phyloP scores from a whole-genome alignment of 208 protist species.

The Tritrichomonas foetus region DNA sequence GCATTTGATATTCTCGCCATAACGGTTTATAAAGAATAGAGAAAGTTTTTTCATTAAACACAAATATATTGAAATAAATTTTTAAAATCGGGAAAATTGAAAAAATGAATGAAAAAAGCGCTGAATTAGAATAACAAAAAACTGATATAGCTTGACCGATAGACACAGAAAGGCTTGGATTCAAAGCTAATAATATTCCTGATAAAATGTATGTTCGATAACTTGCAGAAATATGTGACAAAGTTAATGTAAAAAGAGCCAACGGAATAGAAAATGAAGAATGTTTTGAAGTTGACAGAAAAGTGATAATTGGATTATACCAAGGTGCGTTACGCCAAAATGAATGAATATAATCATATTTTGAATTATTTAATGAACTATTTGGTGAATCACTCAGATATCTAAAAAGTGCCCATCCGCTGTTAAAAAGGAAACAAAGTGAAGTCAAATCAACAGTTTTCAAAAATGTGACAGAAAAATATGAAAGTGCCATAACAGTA shows the following conservation, averaged over 20 bases:
- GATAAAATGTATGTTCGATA: neutral
- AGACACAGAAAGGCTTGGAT: neutral
- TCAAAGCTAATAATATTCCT: neutral
- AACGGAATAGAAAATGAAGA: neutral
- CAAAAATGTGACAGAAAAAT: neutral
- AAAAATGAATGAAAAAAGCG: neutral
- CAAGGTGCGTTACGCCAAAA: neutral
- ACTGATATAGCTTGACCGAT: neutral
- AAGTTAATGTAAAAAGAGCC: neutral
- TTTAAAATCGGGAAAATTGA: neutral
- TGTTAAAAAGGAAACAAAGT: neutral
- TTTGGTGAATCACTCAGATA: neutral
- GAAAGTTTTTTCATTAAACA: no score
- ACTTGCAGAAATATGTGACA: neutral
- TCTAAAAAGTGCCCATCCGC: neutral
- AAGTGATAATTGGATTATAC: neutral
- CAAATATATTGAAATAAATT: no score
- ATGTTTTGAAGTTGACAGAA: neutral
- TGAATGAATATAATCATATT: neutral
- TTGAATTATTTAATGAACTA: neutral
- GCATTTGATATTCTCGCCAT: slow-evolving; percentile 30
- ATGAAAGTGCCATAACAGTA: neutral
- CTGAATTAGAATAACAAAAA: neutral
- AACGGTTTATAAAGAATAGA: neutral
- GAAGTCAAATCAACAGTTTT: neutral